Evolutionary conservation across 176 grass and related monocot species (phyloP).

Genomic region (Triticum urartu): DNA sequence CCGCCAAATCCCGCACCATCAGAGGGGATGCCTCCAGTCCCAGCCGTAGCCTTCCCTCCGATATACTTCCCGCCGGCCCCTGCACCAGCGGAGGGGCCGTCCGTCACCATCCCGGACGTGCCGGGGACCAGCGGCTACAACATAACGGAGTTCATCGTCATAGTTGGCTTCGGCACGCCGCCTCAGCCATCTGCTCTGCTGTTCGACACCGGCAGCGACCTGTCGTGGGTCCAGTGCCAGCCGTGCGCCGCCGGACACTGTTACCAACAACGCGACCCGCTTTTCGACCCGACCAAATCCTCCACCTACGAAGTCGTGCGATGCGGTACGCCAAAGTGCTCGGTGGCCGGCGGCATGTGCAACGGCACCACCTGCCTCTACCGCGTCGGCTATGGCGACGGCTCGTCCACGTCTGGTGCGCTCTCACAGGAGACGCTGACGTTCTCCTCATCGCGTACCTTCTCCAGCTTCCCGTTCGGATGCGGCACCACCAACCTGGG

Average conservation of each 20-base stretch:
- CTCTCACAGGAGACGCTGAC: constrained; percentile 52
- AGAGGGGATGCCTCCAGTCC: neutral
- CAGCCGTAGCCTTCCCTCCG: neutral
- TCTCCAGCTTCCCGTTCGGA: constrained; percentile 66
- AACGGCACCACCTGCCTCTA: constrained; percentile 47
- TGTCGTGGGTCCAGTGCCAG: constrained; percentile 80
- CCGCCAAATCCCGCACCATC: neutral
- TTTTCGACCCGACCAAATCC: constrained; percentile 67
- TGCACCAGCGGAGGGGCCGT: neutral
- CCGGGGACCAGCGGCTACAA: constrained; percentile 16
- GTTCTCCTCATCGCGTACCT: neutral
- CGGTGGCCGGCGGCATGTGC: neutral
- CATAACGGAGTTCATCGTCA: constrained; percentile 58
- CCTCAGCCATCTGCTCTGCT: constrained; percentile 2
- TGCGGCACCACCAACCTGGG: constrained; percentile 44
- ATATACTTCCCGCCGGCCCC: neutral
- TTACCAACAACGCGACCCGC: constrained; percentile 51
- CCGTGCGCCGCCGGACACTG: constrained; percentile 53
- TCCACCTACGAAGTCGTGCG: constrained; percentile 44
- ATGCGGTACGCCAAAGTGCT: constrained; percentile 39
- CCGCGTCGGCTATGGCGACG: constrained; percentile 44
- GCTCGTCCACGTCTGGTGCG: constrained; percentile 40
- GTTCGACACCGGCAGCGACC: constrained; percentile 73
- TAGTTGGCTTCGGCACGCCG: constrained; percentile 62
- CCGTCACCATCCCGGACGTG: constrained; percentile 36